phyloP scores from a whole-genome alignment of 176 grass and related monocot species.

The Musa schizocarpa region DNA sequence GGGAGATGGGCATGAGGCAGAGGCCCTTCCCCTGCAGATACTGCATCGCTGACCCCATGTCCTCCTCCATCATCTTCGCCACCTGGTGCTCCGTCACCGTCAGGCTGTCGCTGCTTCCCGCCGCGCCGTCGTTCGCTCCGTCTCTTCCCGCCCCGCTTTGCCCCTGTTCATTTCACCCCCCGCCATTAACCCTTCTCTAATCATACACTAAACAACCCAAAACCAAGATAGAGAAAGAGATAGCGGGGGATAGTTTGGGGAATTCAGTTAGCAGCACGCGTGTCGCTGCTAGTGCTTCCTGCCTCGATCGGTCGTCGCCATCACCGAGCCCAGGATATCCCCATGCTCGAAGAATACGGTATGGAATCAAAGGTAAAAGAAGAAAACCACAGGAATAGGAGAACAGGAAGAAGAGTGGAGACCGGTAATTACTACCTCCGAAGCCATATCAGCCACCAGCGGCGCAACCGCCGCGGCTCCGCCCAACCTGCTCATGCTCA shows the following conservation, averaged over 20 bases:
- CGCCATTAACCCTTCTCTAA: not conserved
- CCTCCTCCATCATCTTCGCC: constrained; percentile 84
- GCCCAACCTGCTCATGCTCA: constrained; percentile 90
- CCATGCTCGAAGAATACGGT: not conserved
- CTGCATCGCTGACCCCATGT: constrained; percentile 93
- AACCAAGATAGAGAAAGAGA: not conserved
- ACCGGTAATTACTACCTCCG: constrained; percentile 41
- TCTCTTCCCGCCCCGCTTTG: not conserved
- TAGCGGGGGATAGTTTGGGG: not conserved
- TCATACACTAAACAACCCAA: not conserved
- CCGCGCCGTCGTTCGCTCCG: constrained; percentile 12
- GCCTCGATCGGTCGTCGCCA: constrained; percentile 5
- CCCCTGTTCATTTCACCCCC: not conserved
- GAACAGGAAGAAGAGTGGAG: not conserved
- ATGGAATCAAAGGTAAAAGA: not conserved
- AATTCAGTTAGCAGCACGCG: constrained; percentile 24
- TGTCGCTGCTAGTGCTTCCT: constrained; percentile 20
- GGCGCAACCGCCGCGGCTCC: constrained; percentile 63
- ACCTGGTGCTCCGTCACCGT: constrained; percentile 76
- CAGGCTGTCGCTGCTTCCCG: constrained; percentile 31
- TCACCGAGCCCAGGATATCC: not conserved
- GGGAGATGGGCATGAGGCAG: constrained; percentile 90
- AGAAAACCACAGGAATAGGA: not conserved
- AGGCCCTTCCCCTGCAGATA: constrained; percentile 94
- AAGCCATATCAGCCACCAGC: constrained; percentile 46